These are phyloP conservation scores for Mycena pura DNA, from an alignment of 768 basidiomycete genomes.

Conservation along the genomic window DNA sequence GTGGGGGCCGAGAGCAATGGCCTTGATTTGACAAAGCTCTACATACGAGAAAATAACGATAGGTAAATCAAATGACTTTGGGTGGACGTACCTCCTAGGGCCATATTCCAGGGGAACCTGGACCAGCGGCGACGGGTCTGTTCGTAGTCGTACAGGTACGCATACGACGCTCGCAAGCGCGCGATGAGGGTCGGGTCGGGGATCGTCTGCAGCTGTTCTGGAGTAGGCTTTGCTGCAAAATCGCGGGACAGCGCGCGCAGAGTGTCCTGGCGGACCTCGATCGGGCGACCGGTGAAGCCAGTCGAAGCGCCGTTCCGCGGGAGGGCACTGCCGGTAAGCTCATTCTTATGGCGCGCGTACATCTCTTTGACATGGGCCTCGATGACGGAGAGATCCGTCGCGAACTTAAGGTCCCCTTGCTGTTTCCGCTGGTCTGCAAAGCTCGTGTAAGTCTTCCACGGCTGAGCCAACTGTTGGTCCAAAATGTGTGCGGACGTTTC, in stretches of 20 bases:
- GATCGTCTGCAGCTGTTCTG: constrained; percentile 34
- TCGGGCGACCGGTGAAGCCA: constrained; percentile 46
- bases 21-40: constrained; percentile 58
- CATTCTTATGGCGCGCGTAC: constrained; percentile 30
- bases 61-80: not conserved
- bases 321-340: not conserved
- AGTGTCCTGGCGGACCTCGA: constrained; percentile 55
- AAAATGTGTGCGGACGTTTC: not conserved
- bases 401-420: constrained; percentile 28
- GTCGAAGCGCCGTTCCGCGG: not conserved
- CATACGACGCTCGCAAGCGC: constrained; percentile 56
- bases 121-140: constrained; percentile 30
- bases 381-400: constrained; percentile 45
- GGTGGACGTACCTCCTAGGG: constrained; percentile 40
- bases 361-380: constrained; percentile 47
- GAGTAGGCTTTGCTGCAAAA: constrained; percentile 44
- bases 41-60: too few species aligned
- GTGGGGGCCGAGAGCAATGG: constrained; percentile 43
- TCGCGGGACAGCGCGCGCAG: constrained; percentile 49
- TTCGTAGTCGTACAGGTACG: constrained; percentile 47
- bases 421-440: constrained; percentile 28
- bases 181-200: constrained; percentile 37
- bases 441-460: constrained; percentile 44
- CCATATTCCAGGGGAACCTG: constrained; percentile 60
- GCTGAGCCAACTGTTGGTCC: constrained; percentile 37